Percentiles rank a stretch among this genome's conserved stretches.
Conservation (phyloP, 192 early-diverging fungal genomes). For the Cladochytrium replicatum region DNA sequence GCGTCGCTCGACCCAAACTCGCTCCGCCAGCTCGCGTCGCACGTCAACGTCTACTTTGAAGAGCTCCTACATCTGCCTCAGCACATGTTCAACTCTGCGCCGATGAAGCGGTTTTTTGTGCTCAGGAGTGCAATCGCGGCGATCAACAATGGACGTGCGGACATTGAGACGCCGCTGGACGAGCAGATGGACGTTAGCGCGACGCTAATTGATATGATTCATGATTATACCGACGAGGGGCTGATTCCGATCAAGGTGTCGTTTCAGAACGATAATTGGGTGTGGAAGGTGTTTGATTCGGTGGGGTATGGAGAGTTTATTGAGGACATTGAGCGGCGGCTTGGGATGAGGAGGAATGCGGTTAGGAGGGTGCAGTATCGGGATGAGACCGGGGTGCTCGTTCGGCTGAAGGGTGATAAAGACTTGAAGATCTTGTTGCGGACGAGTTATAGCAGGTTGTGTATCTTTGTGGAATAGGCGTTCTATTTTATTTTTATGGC, state of each 20-base stretch:
- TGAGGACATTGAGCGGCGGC: too few relatives aligned
- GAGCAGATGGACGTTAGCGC: background rate
- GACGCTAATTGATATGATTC: background rate
- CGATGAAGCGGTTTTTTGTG: background rate
- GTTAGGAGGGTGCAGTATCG: too few relatives aligned
- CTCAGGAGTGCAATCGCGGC: too few relatives aligned
- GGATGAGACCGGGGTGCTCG: too few relatives aligned
- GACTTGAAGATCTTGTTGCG: too few relatives aligned
- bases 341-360: too few relatives aligned
- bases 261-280: background rate
- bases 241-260: background rate
- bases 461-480: too few relatives aligned
- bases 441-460: too few relatives aligned
- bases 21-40: background rate
- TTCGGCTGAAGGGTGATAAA: too few relatives aligned
- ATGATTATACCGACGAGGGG: background rate
- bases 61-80: background rate
- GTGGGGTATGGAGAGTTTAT: background rate
- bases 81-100: background rate
- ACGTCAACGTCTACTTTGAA: background rate
- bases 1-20: background rate
- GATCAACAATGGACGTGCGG: too few relatives aligned
- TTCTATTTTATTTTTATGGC: too few relatives aligned
- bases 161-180: background rate
- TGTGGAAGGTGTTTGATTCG: background rate